phyloP scores from a whole-genome alignment of 2,329 filamentous ascomycete genomes.

The Aureobasidium sp. region DNA sequence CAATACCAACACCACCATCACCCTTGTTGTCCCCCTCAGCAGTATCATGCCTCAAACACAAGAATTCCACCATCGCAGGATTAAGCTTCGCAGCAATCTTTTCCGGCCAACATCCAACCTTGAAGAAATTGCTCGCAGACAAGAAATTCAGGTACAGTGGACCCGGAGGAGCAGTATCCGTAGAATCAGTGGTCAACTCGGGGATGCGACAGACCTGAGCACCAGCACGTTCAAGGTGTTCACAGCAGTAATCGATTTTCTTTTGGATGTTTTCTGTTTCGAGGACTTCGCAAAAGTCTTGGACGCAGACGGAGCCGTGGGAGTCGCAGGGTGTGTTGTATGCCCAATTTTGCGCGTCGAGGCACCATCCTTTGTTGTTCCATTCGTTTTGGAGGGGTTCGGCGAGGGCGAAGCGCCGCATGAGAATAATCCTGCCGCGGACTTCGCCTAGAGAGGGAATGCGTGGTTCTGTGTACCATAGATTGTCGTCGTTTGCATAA shows the following conservation, averaged over 20 bases:
- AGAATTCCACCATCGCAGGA: conserved; percentile 58
- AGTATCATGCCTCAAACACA: conserved; percentile 48
- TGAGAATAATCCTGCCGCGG: conserved; percentile 74
- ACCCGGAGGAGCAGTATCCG: conserved; percentile 38
- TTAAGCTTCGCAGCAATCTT: conserved; percentile 83
- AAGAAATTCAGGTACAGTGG: conserved; percentile 89
- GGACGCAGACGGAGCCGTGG: conserved; percentile 71
- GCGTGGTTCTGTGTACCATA: conserved; percentile 72
- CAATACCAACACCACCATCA: conserved; percentile 69
- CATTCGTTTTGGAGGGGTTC: neutral
- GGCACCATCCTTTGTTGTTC: conserved; percentile 50
- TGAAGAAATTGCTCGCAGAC: conserved; percentile 91
- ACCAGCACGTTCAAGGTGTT: conserved; percentile 67
- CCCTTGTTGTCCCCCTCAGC: conserved; percentile 23
- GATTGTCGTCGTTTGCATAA: conserved; percentile 53
- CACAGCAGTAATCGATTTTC: conserved; percentile 68
- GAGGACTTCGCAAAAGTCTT: conserved; percentile 89
- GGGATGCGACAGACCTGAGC: conserved; percentile 32
- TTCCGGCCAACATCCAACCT: conserved; percentile 85
- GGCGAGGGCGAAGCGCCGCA: conserved; percentile 67
- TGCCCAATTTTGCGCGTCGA: conserved; percentile 64
- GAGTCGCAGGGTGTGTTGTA: conserved; percentile 78
- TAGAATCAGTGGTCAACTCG: conserved; percentile 33
- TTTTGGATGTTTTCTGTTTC: conserved; percentile 67
- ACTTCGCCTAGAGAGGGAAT: conserved; percentile 73